phyloP scores from a whole-genome alignment of 345 rosid species.

The Eucalyptus tenuipes region DNA sequence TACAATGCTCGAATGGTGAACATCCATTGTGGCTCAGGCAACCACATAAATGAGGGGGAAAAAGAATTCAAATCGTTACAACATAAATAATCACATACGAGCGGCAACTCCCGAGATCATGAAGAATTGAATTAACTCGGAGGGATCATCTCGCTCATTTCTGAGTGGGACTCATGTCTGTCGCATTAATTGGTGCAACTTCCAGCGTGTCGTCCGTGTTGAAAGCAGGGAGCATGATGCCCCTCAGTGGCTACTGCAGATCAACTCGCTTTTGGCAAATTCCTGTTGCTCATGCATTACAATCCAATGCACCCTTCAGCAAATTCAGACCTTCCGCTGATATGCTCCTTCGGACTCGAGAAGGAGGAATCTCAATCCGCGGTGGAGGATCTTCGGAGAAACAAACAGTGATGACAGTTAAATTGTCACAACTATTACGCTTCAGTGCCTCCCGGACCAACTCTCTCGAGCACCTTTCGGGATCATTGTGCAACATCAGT shows the following conservation, averaged over 20 bases:
- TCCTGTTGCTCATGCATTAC: constrained; percentile 22
- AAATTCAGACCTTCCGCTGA: constrained; percentile 83
- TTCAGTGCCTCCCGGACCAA: constrained; percentile 83
- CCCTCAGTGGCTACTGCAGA: neutral
- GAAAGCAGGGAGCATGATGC: neutral
- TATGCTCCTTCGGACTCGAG: constrained; percentile 68
- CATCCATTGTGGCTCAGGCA: neutral
- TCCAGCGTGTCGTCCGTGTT: neutral
- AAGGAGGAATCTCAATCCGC: constrained; percentile 55
- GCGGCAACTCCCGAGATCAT: neutral
- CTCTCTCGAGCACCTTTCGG: constrained; percentile 88
- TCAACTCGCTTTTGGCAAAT: neutral
- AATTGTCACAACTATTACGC: constrained; percentile 68
- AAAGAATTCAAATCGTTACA: neutral
- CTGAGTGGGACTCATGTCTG: neutral
- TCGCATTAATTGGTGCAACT: neutral
- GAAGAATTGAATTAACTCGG: neutral
- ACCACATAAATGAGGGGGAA: neutral
- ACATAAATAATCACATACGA: neutral
- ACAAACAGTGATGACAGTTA: constrained; percentile 76
- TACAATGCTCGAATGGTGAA: neutral
- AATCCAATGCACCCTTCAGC: constrained; percentile 74
- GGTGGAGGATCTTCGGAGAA: constrained; percentile 84
- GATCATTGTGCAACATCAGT: constrained; percentile 89
- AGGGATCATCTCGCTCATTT: neutral